phyloP scores from a whole-genome alignment of 345 rosid genomes.

The Salix caprea region DNA sequence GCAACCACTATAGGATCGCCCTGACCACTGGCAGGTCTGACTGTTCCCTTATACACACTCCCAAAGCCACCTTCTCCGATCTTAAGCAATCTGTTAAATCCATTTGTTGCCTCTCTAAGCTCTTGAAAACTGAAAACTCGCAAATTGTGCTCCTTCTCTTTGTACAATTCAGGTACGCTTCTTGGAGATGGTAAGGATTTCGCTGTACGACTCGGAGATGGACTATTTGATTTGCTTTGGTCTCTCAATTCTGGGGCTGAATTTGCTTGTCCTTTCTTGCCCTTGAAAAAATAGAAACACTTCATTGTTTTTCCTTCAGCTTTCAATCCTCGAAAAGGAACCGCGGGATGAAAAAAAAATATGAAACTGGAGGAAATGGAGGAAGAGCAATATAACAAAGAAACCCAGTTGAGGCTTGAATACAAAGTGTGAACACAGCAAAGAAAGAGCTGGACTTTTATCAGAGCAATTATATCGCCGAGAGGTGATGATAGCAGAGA shows the following conservation, averaged over 20 bases:
- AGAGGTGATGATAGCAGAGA: background rate
- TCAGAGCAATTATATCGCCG: background rate
- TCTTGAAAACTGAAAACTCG: constrained; percentile 62
- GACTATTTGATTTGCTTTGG: constrained; percentile 8
- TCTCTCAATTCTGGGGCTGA: constrained; percentile 56
- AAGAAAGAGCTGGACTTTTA: background rate
- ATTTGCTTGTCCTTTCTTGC: constrained; percentile 28
- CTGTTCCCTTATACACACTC: constrained; percentile 73
- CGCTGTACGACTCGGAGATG: constrained; percentile 22
- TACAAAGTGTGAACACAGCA: background rate
- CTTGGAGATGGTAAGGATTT: constrained; percentile 60
- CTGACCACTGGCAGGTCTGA: constrained; percentile 31
- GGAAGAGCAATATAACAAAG: background rate
- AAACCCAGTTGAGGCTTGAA: constrained; percentile 8
- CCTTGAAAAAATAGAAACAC: constrained; percentile 43
- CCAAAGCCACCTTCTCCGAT: constrained; percentile 99
- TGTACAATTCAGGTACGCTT: constrained; percentile 57
- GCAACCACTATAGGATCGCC: constrained; percentile 54
- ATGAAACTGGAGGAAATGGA: background rate
- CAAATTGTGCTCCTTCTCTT: constrained; percentile 49
- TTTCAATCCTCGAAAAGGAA: background rate
- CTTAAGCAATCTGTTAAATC: constrained; percentile 59
- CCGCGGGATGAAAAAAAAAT: background rate
- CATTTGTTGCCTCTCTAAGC: constrained; percentile 65
- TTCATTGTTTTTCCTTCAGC: constrained; percentile 22